Conservation (phyloP, 2,329 filamentous ascomycete species). For the Colletotrichum viniferum region DNA sequence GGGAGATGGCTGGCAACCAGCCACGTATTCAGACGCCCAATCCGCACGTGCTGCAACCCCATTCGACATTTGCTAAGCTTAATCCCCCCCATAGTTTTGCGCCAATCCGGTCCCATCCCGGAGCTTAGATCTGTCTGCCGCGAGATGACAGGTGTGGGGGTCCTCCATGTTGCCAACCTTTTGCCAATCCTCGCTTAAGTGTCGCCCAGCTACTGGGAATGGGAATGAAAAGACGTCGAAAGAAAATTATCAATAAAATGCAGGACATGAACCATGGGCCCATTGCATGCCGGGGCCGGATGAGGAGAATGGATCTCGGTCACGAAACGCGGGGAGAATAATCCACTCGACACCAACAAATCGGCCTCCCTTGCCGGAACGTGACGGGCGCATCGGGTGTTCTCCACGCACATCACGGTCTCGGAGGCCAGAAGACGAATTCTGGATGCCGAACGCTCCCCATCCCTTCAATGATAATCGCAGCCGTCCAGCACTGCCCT, state of each 20-base stretch:
- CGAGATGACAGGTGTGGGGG: conserved; percentile 20
- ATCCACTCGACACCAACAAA: not conserved
- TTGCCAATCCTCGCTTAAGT: not conserved
- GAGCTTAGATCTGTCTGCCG: conserved; percentile 22
- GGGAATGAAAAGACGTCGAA: not conserved
- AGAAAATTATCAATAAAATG: not conserved
- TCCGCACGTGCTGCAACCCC: conserved; percentile 3
- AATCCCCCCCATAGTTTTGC: conserved; percentile 8
- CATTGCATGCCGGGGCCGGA: not conserved
- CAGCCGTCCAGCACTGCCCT: conserved; percentile 17
- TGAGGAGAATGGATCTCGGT: conserved; percentile 6
- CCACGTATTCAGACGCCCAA: not conserved
- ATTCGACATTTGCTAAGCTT: conserved; percentile 20
- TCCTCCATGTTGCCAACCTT: conserved; percentile 2
- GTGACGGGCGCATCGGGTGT: not conserved
- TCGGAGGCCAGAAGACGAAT: conserved; percentile 15
- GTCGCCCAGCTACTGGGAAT: not conserved
- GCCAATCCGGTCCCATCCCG: conserved; percentile 16
- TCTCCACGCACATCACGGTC: not conserved
- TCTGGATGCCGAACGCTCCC: conserved; percentile 7
- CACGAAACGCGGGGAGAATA: conserved; percentile 1
- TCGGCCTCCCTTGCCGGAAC: not conserved
- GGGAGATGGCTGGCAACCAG: not conserved
- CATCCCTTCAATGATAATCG: conserved; percentile 4
- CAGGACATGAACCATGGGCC: not conserved